These are phyloP conservation scores for Urostyla sp. DNA, from an alignment of 73 alveolate species.

Conservation along the genomic window DNA sequence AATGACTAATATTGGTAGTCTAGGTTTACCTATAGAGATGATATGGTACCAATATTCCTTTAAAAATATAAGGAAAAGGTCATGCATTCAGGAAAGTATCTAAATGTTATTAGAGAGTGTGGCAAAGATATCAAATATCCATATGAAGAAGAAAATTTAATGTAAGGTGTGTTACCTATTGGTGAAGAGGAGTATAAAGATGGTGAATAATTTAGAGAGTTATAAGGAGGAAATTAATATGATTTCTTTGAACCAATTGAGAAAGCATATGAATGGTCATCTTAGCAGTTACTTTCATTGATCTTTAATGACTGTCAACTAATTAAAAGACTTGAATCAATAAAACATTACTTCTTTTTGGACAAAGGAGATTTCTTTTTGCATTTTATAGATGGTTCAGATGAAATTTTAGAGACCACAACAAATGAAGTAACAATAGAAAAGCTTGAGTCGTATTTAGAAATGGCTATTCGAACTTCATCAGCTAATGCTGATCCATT, in stretches of 20 bases:
- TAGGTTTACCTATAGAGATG: conserved; percentile 89
- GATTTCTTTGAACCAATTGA: conserved; percentile 80
- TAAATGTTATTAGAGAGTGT: conserved; percentile 90
- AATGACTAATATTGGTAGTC: conserved; percentile 93
- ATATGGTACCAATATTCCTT: conserved; percentile 88
- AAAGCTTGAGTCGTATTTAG: conserved; percentile 76
- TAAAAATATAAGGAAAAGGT: conserved; percentile 84
- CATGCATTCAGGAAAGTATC: conserved; percentile 92
- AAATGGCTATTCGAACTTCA: conserved; percentile 83
- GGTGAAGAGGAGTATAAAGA: conserved; percentile 70
- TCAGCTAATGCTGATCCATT: conserved; percentile 81
- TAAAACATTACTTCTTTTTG: conserved; percentile 83
- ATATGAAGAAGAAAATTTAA: conserved; percentile 77
- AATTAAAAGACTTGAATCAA: conserved; percentile 69
- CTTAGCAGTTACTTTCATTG: conserved; percentile 65
- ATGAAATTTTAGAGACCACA: conserved; percentile 66
- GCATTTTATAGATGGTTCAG: conserved; percentile 86
- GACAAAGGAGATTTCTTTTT: conserved; percentile 82
- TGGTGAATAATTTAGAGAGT: no score
- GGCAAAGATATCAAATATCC: conserved; percentile 91
- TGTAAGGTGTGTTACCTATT: conserved; percentile 41
- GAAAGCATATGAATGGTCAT: conserved; percentile 82
- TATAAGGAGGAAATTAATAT: no score
- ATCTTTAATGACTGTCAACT: conserved; percentile 69
- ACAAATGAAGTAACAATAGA: conserved; percentile 71